Evolutionary conservation across 768 basidiomycete species (phyloP).

Genomic region (Lactifluus rugatus): DNA sequence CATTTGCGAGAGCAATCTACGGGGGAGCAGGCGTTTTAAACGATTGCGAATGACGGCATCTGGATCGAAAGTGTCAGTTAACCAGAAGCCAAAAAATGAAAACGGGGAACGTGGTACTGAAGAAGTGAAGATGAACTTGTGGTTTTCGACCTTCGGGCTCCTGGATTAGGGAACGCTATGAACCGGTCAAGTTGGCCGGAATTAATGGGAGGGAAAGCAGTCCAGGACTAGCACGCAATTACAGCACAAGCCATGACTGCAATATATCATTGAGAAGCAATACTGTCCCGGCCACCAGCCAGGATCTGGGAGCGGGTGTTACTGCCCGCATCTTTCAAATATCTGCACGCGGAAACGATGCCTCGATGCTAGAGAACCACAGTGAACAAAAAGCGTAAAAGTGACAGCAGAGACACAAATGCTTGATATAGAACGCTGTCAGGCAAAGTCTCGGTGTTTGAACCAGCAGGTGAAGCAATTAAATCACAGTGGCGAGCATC

Average conservation of each 20-base stretch:
- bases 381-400: not conserved
- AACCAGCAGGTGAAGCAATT: not conserved
- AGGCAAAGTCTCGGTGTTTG: not conserved
- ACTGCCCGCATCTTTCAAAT: not conserved
- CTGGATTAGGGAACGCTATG: slow-evolving; percentile 7
- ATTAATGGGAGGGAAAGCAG: not conserved
- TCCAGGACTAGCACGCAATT: not conserved
- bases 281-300: not conserved
- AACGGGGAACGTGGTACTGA: not conserved
- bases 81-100: not conserved
- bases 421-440: not conserved
- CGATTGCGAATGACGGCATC: not conserved
- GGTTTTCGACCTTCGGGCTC: not conserved
- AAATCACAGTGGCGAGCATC: not conserved
- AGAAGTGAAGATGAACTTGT: not conserved
- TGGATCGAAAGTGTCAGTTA: not conserved
- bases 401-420: not conserved
- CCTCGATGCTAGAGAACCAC: slow-evolving; percentile 1
- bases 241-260: not conserved
- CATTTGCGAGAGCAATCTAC: not conserved
- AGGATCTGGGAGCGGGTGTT: not conserved
- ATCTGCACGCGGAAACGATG: not conserved
- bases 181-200: not conserved
- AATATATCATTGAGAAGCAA: not conserved
- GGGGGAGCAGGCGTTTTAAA: not conserved